Evolutionary conservation across 2,329 filamentous ascomycete genomes (phyloP), one percentile per base, ranked within the genome.

Genomic region (Cercospora nicotianae): DNA sequence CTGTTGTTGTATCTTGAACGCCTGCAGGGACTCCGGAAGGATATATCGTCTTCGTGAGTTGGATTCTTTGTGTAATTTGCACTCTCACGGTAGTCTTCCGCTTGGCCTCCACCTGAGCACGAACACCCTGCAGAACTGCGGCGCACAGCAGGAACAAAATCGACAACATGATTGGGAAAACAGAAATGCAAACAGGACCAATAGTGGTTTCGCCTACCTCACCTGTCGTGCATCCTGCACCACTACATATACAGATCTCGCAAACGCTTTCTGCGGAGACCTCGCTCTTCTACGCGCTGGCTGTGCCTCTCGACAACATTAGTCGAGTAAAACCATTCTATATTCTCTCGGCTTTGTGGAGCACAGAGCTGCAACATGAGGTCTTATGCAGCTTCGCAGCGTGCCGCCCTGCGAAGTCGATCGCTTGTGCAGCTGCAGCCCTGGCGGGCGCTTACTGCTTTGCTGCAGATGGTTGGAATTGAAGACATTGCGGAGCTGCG

Each of bases 291-390:
- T 63, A 53, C 60, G 60, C 42, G 60, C 42, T 53, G 23, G 60
- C 60, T 63, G 42, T 63, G 42, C 60, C 60, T 33, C 60, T 53
- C 42, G 28, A 51, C 13, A 33, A 26, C 60, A 53, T 42, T 60
- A 60, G 53, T 4, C 13, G 18, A 9, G 20, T 31, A 13, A 13
- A 26, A 13, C 9, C 16, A 23, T 23, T 12, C 45, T 23, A 58
- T 30, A 58, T 58, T 30, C 16, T 58, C 53, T 58, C 26, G 28
- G 16, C 53, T 28, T 31, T 33, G 53, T 33, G 45, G 45, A 51
- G 42, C 51, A 2, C 20, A 30, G 9, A 55, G 53, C 53, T 9
- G 28, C 26, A 31, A 23, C 9, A 23, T 51, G 53, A 33, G 26
- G 53, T 58, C 26, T 31, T n/a, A 13, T 23, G 42, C 42, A 23